Evolutionary conservation across 768 basidiomycete species (phyloP), one percentile per base, ranked within the genome.

Genomic region (Harrya chromipes): DNA sequence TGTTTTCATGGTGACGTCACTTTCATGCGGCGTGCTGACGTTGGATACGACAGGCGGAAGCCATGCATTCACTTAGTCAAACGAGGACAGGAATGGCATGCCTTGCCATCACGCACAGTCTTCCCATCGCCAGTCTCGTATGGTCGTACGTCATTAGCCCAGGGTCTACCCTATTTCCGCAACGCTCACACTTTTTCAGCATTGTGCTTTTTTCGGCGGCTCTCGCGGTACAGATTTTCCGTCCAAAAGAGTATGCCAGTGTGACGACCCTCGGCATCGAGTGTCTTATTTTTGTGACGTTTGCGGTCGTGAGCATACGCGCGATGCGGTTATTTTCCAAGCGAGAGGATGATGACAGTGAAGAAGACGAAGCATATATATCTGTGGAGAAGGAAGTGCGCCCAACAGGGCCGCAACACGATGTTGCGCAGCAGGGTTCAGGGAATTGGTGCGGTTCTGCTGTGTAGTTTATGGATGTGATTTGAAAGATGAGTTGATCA

Each of bases 161-260:
- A 3, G 10, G 29, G 12, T 26, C 6, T 7, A 29, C 29, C 29
- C 4, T 13, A 13, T 29, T 29, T 29, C 29, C 29, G 12, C 10
- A 29, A 2, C 12, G 29, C 11, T 29, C 1, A 13, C 29, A 29
- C 29, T 29, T 16, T 26, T 38, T 1, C 16, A 57, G 55, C 8
- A 56, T 58, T 10, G 14, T 13, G 1, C 37, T 54, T 13, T 58
- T 57, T 11, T 38, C 39, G 1, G 0, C 29, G 2, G 55, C 55
- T 4, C 42, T 56, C 23, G 24, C 35, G 14, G 9, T 52, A 4
- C 45, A 51, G n/a, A 52, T 57, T 6, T 57, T 58, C 19, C 6
- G 26, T 8, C 20, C 40, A 9, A 39, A 29, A 23, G 17, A 53
- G 3, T 29, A 4, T 16, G 31, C 16, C 0, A 42, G 35, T 21